Conservation (phyloP, 2,329 filamentous ascomycete species). For the Aspergillus arachidicola region DNA sequence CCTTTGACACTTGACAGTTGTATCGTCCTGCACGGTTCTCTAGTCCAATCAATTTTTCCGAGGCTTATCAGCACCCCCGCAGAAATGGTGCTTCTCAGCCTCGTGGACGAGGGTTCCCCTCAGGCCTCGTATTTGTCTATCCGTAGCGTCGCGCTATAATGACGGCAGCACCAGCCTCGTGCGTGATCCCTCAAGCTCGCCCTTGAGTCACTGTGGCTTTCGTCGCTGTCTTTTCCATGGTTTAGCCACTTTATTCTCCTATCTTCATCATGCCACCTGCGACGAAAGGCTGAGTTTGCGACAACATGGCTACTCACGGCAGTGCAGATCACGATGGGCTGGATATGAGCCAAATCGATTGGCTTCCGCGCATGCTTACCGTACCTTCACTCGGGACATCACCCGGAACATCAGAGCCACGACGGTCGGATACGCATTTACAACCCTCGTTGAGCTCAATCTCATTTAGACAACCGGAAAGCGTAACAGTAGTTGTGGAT, state of each 20-base stretch:
- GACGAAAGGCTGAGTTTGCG: neutral
- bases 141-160: neutral
- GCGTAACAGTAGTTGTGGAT: neutral
- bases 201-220: neutral
- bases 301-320: slow-evolving; percentile 14
- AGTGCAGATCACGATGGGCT: slow-evolving; percentile 10
- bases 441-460: slow-evolving; percentile 10
- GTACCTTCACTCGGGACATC: neutral
- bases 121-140: neutral
- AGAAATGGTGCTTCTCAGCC: neutral
- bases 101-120: neutral
- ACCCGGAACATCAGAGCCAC: neutral
- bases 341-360: slow-evolving; percentile 13
- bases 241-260: neutral
- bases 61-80: neutral
- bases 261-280: neutral
- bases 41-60: neutral
- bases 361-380: slow-evolving; percentile 6
- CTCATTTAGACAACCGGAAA: slow-evolving; percentile 7
- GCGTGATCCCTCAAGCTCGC: neutral
- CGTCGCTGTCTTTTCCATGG: neutral
- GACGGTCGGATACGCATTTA: slow-evolving; percentile 1
- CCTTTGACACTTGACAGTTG: neutral
- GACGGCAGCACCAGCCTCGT: neutral
- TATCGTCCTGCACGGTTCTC: neutral